Percentiles rank a stretch among this genome's conserved stretches.
Evolutionary conservation across 2,329 filamentous ascomycete species (phyloP).

Genomic region (Penicillium sp.): DNA sequence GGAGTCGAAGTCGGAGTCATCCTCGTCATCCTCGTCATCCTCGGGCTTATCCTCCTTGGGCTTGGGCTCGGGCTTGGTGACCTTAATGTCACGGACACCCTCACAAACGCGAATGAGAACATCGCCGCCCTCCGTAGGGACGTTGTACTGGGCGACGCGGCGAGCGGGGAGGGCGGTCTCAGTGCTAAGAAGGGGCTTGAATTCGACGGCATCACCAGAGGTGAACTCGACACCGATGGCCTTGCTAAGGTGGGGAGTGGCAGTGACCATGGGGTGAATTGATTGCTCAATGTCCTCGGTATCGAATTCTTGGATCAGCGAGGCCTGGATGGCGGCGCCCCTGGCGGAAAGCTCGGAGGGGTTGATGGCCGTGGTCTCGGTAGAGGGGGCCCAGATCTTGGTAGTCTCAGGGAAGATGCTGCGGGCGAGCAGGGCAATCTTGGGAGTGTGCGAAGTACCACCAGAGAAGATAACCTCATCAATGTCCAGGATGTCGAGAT

Average conservation of each 20-base stretch:
- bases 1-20: slow-evolving; percentile 66
- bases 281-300: slow-evolving; percentile 92
- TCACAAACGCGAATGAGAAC: slow-evolving; percentile 88
- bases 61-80: slow-evolving; percentile 85
- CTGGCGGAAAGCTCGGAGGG: slow-evolving; percentile 87
- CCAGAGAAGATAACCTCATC: slow-evolving; percentile 89
- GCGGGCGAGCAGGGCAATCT: slow-evolving; percentile 81
- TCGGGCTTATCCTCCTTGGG: slow-evolving; percentile 66
- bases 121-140: slow-evolving; percentile 80
- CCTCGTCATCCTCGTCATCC: slow-evolving; percentile 63
- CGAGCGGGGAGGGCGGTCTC: slow-evolving; percentile 91
- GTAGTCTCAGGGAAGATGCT: slow-evolving; percentile 82
- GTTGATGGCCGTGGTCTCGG: slow-evolving; percentile 79
- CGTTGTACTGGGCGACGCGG: slow-evolving; percentile 77
- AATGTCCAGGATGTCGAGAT: slow-evolving; percentile 87
- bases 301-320: slow-evolving; percentile 92
- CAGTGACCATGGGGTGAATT: slow-evolving; percentile 92
- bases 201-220: slow-evolving; percentile 66
- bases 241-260: slow-evolving; percentile 85
- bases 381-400: slow-evolving; percentile 80
- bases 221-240: slow-evolving; percentile 84
- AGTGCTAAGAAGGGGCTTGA: slow-evolving; percentile 79
- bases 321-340: slow-evolving; percentile 94
- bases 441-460: slow-evolving; percentile 90
- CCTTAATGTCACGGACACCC: slow-evolving; percentile 88